Conservation (phyloP, 768 basidiomycete genomes). For the Suillus decipiens region DNA sequence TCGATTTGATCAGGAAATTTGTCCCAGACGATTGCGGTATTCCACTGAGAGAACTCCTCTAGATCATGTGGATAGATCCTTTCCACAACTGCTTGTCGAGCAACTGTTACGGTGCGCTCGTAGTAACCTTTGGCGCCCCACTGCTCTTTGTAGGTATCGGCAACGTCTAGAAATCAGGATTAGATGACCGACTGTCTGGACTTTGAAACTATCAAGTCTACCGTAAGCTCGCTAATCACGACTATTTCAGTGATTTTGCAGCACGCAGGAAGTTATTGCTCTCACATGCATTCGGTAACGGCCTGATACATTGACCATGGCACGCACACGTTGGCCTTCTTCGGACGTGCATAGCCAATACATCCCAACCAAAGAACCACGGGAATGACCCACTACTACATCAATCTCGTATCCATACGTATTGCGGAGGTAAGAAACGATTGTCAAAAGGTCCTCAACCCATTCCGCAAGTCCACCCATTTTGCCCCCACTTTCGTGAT, state of each 20-base stretch:
- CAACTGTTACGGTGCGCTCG: conserved; percentile 65
- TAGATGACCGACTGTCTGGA: neutral
- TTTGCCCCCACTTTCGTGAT: conserved; percentile 79
- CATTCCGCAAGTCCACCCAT: conserved; percentile 62
- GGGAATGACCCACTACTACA: conserved; percentile 76
- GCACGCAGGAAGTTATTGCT: conserved; percentile 15
- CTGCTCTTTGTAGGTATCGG: conserved; percentile 44
- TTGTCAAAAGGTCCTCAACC: conserved; percentile 62
- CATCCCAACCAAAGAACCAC: conserved; percentile 68
- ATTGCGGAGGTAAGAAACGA: conserved; percentile 60
- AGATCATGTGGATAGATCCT: conserved; percentile 62
- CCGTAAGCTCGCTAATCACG: conserved; percentile 29
- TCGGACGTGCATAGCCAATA: conserved; percentile 68
- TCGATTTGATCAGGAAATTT: conserved; percentile 62
- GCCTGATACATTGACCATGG: conserved; percentile 74
- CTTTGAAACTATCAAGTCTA: conserved; percentile 11
- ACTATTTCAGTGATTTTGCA: conserved; percentile 11
- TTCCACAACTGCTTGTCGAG: conserved; percentile 55
- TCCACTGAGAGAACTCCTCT: conserved; percentile 61
- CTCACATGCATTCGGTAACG: conserved; percentile 80
- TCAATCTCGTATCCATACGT: conserved; percentile 69
- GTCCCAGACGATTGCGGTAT: conserved; percentile 68
- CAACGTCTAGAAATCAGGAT: conserved; percentile 22
- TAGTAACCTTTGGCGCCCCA: conserved; percentile 61
- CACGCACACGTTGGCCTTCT: conserved; percentile 55